Percentiles rank a stretch among this genome's conserved stretches.
phyloP scores from a whole-genome alignment of 2,329 filamentous ascomycete species.

The Ophiostoma ulmi region DNA sequence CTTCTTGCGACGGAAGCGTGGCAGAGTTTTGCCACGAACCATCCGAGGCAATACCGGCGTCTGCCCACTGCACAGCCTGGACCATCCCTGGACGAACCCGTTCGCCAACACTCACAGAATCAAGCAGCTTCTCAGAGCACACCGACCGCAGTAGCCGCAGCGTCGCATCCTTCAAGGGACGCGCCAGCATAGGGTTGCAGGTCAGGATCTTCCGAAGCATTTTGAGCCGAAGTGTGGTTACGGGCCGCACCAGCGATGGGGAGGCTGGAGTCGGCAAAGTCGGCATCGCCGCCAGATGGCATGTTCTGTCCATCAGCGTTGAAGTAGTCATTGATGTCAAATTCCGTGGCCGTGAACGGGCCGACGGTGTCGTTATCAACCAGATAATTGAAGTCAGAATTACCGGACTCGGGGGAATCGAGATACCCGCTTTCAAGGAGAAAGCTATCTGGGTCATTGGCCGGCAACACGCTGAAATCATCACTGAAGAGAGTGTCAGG shows the following conservation, averaged over 20 bases:
- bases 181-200: constrained; percentile 69
- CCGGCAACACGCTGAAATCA: constrained; percentile 63
- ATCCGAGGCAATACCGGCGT: constrained; percentile 29
- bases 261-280: constrained; percentile 36
- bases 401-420: constrained; percentile 64
- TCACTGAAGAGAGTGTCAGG: constrained; percentile 62
- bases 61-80: constrained; percentile 32
- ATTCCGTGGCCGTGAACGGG: constrained; percentile 36
- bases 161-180: constrained; percentile 69
- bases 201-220: constrained; percentile 61
- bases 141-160: constrained; percentile 67
- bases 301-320: constrained; percentile 44
- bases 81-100: constrained; percentile 31
- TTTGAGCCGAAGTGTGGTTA: constrained; percentile 55
- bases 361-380: constrained; percentile 53
- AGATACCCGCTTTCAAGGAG: constrained; percentile 71
- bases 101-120: constrained; percentile 42
- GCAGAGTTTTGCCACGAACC: constrained; percentile 36
- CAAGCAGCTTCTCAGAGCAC: constrained; percentile 48
- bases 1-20: constrained; percentile 44
- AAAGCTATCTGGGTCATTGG: constrained; percentile 68
- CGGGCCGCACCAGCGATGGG: constrained; percentile 50
- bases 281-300: constrained; percentile 41
- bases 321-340: constrained; percentile 53
- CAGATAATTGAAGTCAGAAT: constrained; percentile 64